Evolutionary conservation across 129 eudicot species (phyloP).

Genomic region (Artemisia annua): DNA sequence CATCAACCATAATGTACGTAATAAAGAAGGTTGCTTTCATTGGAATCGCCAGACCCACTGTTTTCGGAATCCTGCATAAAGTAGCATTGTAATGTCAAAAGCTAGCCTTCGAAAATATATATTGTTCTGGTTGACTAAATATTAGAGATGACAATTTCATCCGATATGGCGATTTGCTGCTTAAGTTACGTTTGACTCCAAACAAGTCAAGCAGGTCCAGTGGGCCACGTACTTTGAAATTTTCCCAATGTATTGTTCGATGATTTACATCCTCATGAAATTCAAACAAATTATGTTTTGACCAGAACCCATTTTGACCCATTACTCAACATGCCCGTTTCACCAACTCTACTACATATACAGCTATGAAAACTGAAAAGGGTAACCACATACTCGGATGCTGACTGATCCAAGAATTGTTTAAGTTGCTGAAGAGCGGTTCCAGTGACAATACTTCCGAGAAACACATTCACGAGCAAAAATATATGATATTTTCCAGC

Average conservation of each 20-base stretch:
- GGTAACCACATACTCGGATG: slow-evolving; percentile 59
- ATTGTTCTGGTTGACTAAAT: background rate
- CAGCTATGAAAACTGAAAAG: slow-evolving; percentile 11
- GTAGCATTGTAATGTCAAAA: slow-evolving; percentile 3
- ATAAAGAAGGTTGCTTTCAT: slow-evolving; percentile 92
- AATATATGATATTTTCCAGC: slow-evolving; percentile 69
- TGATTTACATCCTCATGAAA: too few species aligned
- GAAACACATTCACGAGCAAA: slow-evolving; percentile 72
- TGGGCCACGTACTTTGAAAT: background rate
- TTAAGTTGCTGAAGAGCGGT: slow-evolving; percentile 76
- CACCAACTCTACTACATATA: background rate
- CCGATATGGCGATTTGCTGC: slow-evolving; percentile 2
- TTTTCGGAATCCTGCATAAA: slow-evolving; percentile 65
- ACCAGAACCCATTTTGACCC: slow-evolving; percentile 1
- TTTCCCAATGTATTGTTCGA: background rate
- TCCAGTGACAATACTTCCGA: slow-evolving; percentile 64
- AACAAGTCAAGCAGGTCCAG: background rate
- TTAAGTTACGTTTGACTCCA: background rate
- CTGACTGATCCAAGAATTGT: slow-evolving; percentile 46
- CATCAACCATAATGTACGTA: slow-evolving; percentile 87
- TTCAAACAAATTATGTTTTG: too few species aligned
- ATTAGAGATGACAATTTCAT: background rate
- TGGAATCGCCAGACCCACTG: slow-evolving; percentile 79
- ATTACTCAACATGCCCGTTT: background rate
- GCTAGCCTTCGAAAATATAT: too few species aligned